These are phyloP conservation scores for Calonectria crousiana DNA, from an alignment of 2,329 filamentous ascomycete genomes.

Conservation along the genomic window DNA sequence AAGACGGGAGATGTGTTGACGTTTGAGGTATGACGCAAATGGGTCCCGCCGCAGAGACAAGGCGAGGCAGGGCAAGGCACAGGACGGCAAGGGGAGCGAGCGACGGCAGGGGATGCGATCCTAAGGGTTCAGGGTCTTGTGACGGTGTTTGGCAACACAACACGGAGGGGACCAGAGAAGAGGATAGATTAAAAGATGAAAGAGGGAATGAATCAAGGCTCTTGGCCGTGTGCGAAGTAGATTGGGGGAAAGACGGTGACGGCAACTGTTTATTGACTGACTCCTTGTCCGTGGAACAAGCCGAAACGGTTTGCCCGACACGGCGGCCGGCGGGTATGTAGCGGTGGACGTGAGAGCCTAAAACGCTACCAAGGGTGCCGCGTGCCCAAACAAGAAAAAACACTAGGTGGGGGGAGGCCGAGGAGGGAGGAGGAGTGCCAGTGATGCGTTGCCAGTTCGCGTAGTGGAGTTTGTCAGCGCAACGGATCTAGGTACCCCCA, in stretches of 20 bases:
- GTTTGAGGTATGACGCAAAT: slow-evolving; percentile 43
- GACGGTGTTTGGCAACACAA: neutral
- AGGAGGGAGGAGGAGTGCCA: slow-evolving; percentile 10
- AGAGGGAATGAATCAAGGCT: neutral
- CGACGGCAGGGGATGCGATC: neutral
- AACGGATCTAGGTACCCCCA: slow-evolving; percentile 11
- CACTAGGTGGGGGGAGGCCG: neutral
- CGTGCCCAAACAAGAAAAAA: slow-evolving; percentile 18
- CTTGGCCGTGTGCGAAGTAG: neutral
- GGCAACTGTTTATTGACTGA: slow-evolving; percentile 1
- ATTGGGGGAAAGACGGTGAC: slow-evolving; percentile 20
- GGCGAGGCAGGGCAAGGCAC: slow-evolving; percentile 32
- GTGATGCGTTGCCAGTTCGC: neutral
- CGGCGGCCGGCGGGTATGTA: slow-evolving; percentile 6
- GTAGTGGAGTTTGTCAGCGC: neutral
- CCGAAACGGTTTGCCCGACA: slow-evolving; percentile 16
- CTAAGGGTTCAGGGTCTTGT: slow-evolving; percentile 5
- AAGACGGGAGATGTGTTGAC: slow-evolving; percentile 4
- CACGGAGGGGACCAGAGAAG: neutral
- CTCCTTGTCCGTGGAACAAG: slow-evolving; percentile 1
- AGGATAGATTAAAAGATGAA: neutral
- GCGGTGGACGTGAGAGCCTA: slow-evolving; percentile 13
- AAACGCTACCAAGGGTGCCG: slow-evolving; percentile 7
- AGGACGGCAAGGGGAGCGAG: neutral
- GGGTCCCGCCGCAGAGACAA: slow-evolving; percentile 35